Percentiles rank a stretch among this genome's conserved stretches.
Conservation (phyloP, 2,329 filamentous ascomycete species). For the Penicillium sp. region DNA sequence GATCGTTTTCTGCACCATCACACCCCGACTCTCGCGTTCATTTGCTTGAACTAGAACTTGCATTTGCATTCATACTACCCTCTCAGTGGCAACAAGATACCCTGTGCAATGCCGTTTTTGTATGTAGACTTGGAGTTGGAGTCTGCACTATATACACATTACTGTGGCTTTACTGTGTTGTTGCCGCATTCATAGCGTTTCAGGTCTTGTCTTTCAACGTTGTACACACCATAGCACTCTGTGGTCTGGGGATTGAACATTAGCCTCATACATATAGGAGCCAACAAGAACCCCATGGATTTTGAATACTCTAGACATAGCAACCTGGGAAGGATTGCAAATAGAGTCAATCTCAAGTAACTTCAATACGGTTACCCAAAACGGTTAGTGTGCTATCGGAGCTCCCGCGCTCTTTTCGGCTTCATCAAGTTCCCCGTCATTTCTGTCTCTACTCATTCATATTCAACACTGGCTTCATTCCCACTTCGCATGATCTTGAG, state of each 20-base stretch:
- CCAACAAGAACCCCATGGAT: neutral
- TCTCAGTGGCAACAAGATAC: slow-evolving; percentile 15
- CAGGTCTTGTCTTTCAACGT: slow-evolving; percentile 2
- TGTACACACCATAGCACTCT: neutral
- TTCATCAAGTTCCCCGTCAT: slow-evolving; percentile 6
- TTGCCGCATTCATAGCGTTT: slow-evolving; percentile 17
- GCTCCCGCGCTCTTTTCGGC: slow-evolving; percentile 23
- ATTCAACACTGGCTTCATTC: no score
- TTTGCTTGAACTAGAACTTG: slow-evolving; percentile 12
- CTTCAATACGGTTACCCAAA: slow-evolving; percentile 22
- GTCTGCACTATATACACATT: slow-evolving; percentile 14
- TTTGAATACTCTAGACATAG: neutral
- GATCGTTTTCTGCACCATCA: slow-evolving; percentile 5
- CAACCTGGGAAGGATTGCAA: no score
- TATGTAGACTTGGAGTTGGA: slow-evolving; percentile 20
- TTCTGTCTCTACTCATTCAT: neutral
- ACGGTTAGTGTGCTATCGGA: slow-evolving; percentile 19
- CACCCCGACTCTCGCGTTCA: no score
- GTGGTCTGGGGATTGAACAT: neutral
- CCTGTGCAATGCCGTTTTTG: slow-evolving; percentile 22
- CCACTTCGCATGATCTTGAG: neutral
- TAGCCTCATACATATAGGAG: neutral
- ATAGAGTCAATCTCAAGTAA: no score
- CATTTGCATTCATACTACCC: slow-evolving; percentile 13
- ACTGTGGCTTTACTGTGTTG: slow-evolving; percentile 4